These are phyloP conservation scores for Tetrastigma voinierianum DNA, from an alignment of 164 flowering plant genomes.

Conservation along the genomic window DNA sequence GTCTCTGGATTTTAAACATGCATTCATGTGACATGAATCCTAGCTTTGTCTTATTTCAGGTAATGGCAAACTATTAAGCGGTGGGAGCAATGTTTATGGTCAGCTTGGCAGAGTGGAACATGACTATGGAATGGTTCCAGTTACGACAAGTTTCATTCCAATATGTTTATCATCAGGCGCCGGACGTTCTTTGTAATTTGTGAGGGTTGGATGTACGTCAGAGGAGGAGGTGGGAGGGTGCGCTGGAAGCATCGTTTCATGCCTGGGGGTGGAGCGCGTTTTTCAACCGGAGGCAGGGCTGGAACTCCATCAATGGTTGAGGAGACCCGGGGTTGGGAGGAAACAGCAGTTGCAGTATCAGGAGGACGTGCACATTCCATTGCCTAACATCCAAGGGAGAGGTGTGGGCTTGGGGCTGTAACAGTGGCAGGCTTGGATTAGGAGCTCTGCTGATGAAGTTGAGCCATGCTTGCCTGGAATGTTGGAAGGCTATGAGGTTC, in stretches of 20 bases:
- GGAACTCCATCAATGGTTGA: slow-evolving; percentile 41
- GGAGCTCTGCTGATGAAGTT: slow-evolving; percentile 74
- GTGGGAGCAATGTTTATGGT: slow-evolving; percentile 82
- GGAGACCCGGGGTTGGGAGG: slow-evolving; percentile 39
- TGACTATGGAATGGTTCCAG: slow-evolving; percentile 47
- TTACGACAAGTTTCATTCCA: slow-evolving; percentile 41
- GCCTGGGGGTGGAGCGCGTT: slow-evolving; percentile 89
- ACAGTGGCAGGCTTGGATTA: slow-evolving; percentile 79
- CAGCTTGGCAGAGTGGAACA: slow-evolving; percentile 65
- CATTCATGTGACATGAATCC: not conserved
- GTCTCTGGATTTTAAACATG: not conserved
- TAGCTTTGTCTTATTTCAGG: slow-evolving; percentile 37
- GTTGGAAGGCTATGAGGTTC: slow-evolving; percentile 43
- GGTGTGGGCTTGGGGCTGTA: slow-evolving; percentile 82
- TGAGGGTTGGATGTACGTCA: slow-evolving; percentile 21
- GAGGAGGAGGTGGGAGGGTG: slow-evolving; percentile 8
- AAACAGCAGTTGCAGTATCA: slow-evolving; percentile 41
- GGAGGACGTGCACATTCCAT: slow-evolving; percentile 82
- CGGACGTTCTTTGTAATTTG: slow-evolving; percentile 85
- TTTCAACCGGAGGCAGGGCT: slow-evolving; percentile 72
- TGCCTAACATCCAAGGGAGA: slow-evolving; percentile 58
- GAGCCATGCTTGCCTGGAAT: slow-evolving; percentile 64
- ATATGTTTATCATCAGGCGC: slow-evolving; percentile 69
- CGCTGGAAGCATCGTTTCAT: slow-evolving; percentile 36
- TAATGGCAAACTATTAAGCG: slow-evolving; percentile 59